phyloP scores from a whole-genome alignment of 2,329 filamentous ascomycete species.

The Cryphonectria japonica region DNA sequence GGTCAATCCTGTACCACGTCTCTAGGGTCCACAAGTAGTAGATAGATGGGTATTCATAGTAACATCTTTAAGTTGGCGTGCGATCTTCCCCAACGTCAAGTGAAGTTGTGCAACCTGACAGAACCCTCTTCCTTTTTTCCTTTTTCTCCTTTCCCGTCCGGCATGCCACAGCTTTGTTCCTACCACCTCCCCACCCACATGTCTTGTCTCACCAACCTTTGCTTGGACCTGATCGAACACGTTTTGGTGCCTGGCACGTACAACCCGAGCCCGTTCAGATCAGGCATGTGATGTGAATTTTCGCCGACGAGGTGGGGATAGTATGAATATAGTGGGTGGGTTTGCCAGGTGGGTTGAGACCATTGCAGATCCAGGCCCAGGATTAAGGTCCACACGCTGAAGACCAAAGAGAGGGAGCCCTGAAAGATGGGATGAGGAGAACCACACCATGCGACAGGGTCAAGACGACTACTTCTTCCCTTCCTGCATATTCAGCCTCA shows the following conservation, averaged over 20 bases:
- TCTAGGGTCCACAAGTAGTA: background rate
- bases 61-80: background rate
- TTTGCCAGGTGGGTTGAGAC: background rate
- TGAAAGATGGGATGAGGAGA: background rate
- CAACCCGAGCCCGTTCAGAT: background rate
- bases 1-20: background rate
- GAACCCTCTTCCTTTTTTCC: background rate
- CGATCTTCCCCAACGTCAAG: background rate
- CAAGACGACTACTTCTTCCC: background rate
- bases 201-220: background rate
- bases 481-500: background rate
- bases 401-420: background rate
- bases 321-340: no score
- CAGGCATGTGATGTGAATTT: background rate
- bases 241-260: background rate
- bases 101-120: background rate
- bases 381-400: background rate
- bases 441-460: background rate
- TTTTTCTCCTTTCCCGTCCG: background rate
- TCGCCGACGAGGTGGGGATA: background rate
- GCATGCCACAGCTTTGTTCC: background rate
- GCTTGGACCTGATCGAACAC: background rate
- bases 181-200: background rate
- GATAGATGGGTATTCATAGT: background rate
- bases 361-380: background rate